Evolutionary conservation across 2,329 filamentous ascomycete genomes (phyloP).

Genomic region (Chalaropsis thielavioides): DNA sequence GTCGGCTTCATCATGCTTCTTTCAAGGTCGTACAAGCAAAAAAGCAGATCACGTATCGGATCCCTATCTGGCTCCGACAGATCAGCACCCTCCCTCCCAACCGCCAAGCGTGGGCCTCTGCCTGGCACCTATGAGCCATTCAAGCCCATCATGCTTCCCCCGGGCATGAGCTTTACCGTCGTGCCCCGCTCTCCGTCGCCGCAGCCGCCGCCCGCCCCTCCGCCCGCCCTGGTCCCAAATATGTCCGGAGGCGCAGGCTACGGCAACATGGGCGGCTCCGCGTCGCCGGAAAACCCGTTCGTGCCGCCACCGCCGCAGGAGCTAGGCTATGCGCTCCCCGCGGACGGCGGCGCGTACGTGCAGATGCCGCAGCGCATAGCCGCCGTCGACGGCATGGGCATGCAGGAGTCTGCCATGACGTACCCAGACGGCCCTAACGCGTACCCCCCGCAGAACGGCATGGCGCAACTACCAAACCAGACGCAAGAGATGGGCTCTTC

Average conservation of each 20-base stretch:
- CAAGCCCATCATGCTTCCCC: slow-evolving; percentile 16
- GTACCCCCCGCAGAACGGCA: not conserved
- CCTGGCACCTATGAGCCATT: slow-evolving; percentile 16
- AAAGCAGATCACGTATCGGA: not conserved
- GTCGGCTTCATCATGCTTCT: slow-evolving; percentile 14
- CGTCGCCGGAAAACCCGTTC: not conserved
- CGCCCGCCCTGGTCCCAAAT: not conserved
- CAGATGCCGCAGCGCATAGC: not conserved
- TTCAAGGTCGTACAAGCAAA: slow-evolving; percentile 9
- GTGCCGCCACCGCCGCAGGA: not conserved
- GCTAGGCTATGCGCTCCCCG: not conserved
- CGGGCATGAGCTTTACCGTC: slow-evolving; percentile 6
- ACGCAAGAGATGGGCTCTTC: not conserved
- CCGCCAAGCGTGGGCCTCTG: slow-evolving; percentile 11
- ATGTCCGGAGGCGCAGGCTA: not conserved
- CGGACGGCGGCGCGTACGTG: not conserved
- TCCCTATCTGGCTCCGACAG: not conserved
- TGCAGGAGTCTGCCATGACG: not conserved
- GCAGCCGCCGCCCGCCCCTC: not conserved
- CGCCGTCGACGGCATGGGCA: not conserved
- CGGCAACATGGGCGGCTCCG: not conserved
- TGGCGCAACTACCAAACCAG: not conserved
- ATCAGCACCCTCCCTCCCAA: not conserved
- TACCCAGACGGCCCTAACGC: not conserved
- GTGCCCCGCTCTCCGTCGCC: not conserved